These are phyloP conservation scores for Gleditsia sinensis DNA, from an alignment of 306 rosid genomes.

Conservation along the genomic window DNA sequence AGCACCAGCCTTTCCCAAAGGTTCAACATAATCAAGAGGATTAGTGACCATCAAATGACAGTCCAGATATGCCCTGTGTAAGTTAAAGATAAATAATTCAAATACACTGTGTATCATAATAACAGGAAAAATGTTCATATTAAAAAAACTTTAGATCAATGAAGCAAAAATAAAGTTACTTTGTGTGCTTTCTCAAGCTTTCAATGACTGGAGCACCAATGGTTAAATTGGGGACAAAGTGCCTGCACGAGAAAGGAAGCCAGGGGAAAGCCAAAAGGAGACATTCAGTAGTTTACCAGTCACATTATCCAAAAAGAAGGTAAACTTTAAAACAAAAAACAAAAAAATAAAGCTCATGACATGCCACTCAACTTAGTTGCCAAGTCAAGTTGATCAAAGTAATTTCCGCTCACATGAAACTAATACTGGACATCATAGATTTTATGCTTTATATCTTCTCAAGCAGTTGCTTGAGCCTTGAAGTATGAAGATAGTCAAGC, in stretches of 20 bases:
- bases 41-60: constrained; percentile 93
- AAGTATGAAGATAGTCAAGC: too few relatives aligned
- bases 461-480: too few relatives aligned
- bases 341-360: constrained; percentile 18
- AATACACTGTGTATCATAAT: not conserved
- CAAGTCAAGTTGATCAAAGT: constrained; percentile 26
- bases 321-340: not conserved
- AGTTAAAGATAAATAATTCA: constrained; percentile 13
- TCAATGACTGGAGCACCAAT: constrained; percentile 92
- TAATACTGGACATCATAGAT: not conserved
- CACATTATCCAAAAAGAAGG: constrained; percentile 2
- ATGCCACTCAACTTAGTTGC: constrained; percentile 16
- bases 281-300: constrained; percentile 3
- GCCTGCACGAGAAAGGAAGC: constrained; percentile 52
- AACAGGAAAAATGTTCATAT: not conserved
- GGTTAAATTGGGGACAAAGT: constrained; percentile 92
- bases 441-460: too few relatives aligned
- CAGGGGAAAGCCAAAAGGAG: not conserved
- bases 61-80: constrained; percentile 85
- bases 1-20: constrained; percentile 89
- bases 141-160: not conserved
- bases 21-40: constrained; percentile 80
- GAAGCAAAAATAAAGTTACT: constrained; percentile 47
- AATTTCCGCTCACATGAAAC: constrained; percentile 24
- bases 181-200: constrained; percentile 91